Evolutionary conservation across 768 basidiomycete genomes (phyloP), one percentile per base, ranked within the genome.

Genomic region (Podaxis carcinomalis): DNA sequence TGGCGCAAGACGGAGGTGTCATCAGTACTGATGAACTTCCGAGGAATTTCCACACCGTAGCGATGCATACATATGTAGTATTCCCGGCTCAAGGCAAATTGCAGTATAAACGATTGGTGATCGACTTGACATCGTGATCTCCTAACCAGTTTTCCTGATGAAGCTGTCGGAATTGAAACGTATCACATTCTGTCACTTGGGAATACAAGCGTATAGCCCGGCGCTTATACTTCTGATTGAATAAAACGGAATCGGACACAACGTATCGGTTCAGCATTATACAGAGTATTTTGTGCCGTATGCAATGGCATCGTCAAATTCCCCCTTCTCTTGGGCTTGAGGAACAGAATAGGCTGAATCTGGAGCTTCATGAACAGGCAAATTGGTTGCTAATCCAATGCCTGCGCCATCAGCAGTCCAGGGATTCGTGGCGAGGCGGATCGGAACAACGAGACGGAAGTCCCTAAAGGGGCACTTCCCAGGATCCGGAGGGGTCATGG

Each of bases 401-500:
- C 68, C 75, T 40, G 69, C 71, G 32, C 74, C 74, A 61, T 78
- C 75, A n/a, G 73, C 68, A 16, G 70, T 75, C 79, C 81, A 89
- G 2, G 77, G 68, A 64, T 91, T 86, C 4, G 90, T 90, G 5
- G 82, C 80, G 9, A 91, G 73, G 11, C 82, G 81, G 19, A 91
- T 73, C 4, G 88, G 87, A n/a, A 90, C 75, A 16, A 82, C 77
- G 57, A 80, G 77, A 9, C 89, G 82, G 46, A 89, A 71, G 49
- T 88, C 87, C 47, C 68, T 71, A 69, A 90, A 88, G 0, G 82
- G 76, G 1, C 81, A 76, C 65, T 82, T 83, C 16, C 69, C 66
- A 16, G 78, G 77, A 59, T 90, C 85, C 10, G 79, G 77, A 2
- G 90, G 87, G 0, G 74, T 77, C 70, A 88, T 76, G 1, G 84